phyloP scores from a whole-genome alignment of 2,329 filamentous ascomycete species.

The Talaromyces amestolkiae region DNA sequence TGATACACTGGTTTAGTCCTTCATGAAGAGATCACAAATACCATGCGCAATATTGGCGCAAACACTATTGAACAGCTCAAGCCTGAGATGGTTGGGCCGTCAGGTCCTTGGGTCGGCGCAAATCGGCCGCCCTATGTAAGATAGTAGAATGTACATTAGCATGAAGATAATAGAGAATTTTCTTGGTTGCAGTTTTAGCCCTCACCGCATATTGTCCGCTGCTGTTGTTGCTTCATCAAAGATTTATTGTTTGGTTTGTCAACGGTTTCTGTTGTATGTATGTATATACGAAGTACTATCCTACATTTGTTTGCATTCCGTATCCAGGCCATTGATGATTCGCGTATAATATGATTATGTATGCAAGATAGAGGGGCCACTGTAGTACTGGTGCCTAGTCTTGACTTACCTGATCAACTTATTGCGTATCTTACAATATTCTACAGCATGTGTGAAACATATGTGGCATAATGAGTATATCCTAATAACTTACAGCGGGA shows the following conservation, averaged over 20 bases:
- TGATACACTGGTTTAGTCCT: not conserved
- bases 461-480: too few relatives aligned
- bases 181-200: not conserved
- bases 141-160: not conserved
- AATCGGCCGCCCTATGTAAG: not conserved
- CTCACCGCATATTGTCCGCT: constrained; percentile 1
- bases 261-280: not conserved
- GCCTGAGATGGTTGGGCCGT: constrained; percentile 1
- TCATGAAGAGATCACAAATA: not conserved
- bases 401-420: too few relatives aligned
- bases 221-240: not conserved
- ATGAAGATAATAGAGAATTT: not conserved
- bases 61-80: not conserved
- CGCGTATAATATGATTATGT: too few relatives aligned
- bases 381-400: too few relatives aligned
- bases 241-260: not conserved
- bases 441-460: too few relatives aligned
- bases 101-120: constrained; percentile 1
- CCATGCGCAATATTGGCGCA: constrained; percentile 4
- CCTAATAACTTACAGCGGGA: too few relatives aligned
- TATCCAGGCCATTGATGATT: not conserved
- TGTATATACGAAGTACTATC: not conserved
- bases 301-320: not conserved
- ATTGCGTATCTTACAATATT: too few relatives aligned
- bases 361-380: too few relatives aligned